Evolutionary conservation across 2,329 filamentous ascomycete genomes (phyloP).

Genomic region (Botrytis elliptica): DNA sequence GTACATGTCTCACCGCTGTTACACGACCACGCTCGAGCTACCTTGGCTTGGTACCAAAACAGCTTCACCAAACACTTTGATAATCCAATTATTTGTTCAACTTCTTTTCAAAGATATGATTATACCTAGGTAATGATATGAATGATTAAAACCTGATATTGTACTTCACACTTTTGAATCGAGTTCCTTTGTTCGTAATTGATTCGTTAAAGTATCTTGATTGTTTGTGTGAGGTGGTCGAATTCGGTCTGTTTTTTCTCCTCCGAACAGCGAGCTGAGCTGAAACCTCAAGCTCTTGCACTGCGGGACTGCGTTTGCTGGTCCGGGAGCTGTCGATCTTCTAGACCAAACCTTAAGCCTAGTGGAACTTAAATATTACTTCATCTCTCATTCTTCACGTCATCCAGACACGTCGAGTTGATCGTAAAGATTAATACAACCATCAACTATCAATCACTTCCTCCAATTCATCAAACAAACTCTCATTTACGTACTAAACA

Average conservation of each 20-base stretch:
- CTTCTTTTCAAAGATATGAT: not conserved
- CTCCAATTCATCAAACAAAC: not conserved
- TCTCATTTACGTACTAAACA: not conserved
- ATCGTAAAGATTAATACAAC: not conserved
- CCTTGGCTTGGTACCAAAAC: too few relatives aligned
- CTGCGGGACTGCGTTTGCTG: not conserved
- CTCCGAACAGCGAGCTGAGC: not conserved
- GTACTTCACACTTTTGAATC: not conserved
- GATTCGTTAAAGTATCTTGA: too few relatives aligned
- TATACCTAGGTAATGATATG: not conserved
- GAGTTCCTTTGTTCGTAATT: not conserved
- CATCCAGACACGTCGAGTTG: not conserved
- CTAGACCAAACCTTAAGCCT: not conserved
- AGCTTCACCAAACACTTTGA: not conserved
- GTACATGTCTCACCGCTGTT: not conserved
- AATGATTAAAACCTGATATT: not conserved
- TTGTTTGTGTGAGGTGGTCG: not conserved
- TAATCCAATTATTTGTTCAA: not conserved
- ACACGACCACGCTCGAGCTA: not conserved
- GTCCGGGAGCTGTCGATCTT: not conserved
- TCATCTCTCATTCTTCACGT: not conserved
- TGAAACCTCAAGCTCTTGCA: not conserved
- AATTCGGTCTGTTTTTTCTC: not conserved
- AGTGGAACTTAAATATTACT: not conserved
- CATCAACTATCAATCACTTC: not conserved